Percentiles rank a stretch among this genome's conserved stretches.
These are phyloP conservation scores for Linnemannia zychae DNA, from an alignment of 192 early-diverging fungal genomes.

Conservation along the genomic window DNA sequence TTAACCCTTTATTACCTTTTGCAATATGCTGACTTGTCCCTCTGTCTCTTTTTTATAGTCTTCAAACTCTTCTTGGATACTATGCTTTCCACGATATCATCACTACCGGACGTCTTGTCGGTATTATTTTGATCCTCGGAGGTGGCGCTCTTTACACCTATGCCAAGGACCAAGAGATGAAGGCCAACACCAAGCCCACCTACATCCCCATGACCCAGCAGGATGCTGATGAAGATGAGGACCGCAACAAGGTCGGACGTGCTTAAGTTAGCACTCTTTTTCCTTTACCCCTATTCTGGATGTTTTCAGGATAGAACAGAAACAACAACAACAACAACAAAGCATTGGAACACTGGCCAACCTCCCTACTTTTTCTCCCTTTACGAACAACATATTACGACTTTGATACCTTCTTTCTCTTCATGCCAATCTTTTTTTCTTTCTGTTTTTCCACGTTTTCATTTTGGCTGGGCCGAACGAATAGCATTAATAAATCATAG, in stretches of 20 bases:
- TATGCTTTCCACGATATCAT: conserved; percentile 52
- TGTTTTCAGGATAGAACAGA: background rate
- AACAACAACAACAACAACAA: background rate
- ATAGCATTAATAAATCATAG: conserved; percentile 12
- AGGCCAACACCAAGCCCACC: conserved; percentile 39
- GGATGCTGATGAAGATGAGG: conserved; percentile 14
- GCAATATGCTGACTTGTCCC: too few relatives aligned
- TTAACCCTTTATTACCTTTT: background rate
- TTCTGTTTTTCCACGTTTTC: conserved; percentile 1
- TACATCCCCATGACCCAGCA: conserved; percentile 56
- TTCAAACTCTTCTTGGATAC: conserved; percentile 58
- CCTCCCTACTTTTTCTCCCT: background rate
- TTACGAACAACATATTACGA: background rate
- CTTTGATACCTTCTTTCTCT: background rate
- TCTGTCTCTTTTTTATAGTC: conserved; percentile 10
- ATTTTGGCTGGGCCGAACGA: conserved; percentile 10
- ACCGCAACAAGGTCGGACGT: conserved; percentile 23
- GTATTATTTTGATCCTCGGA: conserved; percentile 56
- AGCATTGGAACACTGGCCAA: background rate
- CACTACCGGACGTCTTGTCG: conserved; percentile 56
- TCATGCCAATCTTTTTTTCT: background rate
- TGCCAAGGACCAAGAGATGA: conserved; percentile 56
- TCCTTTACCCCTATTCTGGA: background rate
- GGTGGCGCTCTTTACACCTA: conserved; percentile 58
- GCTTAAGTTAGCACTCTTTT: background rate